Evolutionary conservation across 257 asterid species (phyloP), one percentile per base, ranked within the genome.

Genomic region (Gentiana dahurica): DNA sequence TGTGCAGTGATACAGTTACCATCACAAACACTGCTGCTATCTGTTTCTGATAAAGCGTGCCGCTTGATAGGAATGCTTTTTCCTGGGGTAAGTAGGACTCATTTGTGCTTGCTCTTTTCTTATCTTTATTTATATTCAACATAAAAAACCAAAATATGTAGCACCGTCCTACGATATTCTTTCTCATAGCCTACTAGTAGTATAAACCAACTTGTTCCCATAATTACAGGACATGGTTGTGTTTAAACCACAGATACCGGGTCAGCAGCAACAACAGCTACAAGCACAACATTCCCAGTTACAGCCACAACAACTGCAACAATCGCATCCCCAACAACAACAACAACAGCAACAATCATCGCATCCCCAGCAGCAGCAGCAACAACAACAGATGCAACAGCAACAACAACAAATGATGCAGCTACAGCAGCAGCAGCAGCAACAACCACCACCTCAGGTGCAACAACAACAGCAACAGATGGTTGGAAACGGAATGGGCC

Each of bases 1-100:
- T 81, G 95, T 73, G 99, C 94, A 60, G 95, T 88, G 53, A 88
- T 92, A 68, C 89, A 83, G 72, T 76, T 92, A 57, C 95, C 99
- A 60, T 88, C 95, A 45, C 95, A 85, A 66, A 88, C 91, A 38
- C 49, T 92, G 76, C 73, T 88, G 64, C 83, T 92, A 51, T 81
- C 94, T 12, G 97, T 81, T 60, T 77, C 95, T 11, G 89, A 88
- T 64, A 88, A 75, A 75, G 90, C 89, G 2, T 71, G 69, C 65
- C 91, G 95, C 65, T 70, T 92, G 75, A 80, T 88, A 36, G 99
- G 99, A 71, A 80, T 85, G 91, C 87, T 88, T 68, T 83, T 92
- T 54, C 94, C 99, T 11, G 95, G 96, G 84, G 99, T 92, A 76
- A 69, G 73, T 24, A 24, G 24, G 24, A 24, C 24, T 24, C 1